These are phyloP conservation scores for Lablab purpureus DNA, from an alignment of 306 rosid species.

Conservation along the genomic window DNA sequence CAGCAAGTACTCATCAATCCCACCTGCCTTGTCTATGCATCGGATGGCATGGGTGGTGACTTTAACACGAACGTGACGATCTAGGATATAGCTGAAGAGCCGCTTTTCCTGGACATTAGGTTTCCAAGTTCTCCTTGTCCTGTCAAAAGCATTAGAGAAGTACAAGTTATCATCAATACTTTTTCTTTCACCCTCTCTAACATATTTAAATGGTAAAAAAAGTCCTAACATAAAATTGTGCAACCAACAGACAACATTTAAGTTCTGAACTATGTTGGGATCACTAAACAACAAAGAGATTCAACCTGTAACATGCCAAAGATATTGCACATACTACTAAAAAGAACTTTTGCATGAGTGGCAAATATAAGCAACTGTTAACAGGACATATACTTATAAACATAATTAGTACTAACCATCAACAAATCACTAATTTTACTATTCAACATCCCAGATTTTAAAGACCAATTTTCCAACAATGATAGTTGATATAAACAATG, in stretches of 20 bases:
- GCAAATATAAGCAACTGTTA: slow-evolving; percentile 24
- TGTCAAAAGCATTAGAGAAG: slow-evolving; percentile 49
- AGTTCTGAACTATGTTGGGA: slow-evolving; percentile 12
- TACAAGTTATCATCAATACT: slow-evolving; percentile 40
- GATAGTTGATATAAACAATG: slow-evolving; percentile 17
- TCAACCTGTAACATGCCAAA: slow-evolving; percentile 11
- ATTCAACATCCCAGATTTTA: slow-evolving; percentile 33
- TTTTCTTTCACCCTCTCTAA: background rate
- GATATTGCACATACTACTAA: background rate
- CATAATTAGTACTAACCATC: background rate
- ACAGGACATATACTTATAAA: background rate
- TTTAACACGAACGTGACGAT: slow-evolving; percentile 86
- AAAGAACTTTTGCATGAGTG: slow-evolving; percentile 7
- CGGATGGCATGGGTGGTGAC: slow-evolving; percentile 93
- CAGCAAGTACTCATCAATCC: slow-evolving; percentile 92
- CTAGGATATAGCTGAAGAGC: slow-evolving; percentile 89
- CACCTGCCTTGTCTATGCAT: slow-evolving; percentile 95
- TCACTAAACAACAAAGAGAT: slow-evolving; percentile 3
- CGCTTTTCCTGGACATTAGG: slow-evolving; percentile 95
- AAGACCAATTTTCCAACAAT: slow-evolving; percentile 2
- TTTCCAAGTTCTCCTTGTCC: slow-evolving; percentile 91
- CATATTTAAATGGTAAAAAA: slow-evolving; percentile 25
- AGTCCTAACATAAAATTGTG: slow-evolving; percentile 24
- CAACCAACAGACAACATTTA: slow-evolving; percentile 25
- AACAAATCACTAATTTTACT: background rate